A percentile compares a stretch with the other conserved stretches of the same genome.
phyloP scores from a whole-genome alignment of 257 asterid species.

The Salvia miltiorrhiza region DNA sequence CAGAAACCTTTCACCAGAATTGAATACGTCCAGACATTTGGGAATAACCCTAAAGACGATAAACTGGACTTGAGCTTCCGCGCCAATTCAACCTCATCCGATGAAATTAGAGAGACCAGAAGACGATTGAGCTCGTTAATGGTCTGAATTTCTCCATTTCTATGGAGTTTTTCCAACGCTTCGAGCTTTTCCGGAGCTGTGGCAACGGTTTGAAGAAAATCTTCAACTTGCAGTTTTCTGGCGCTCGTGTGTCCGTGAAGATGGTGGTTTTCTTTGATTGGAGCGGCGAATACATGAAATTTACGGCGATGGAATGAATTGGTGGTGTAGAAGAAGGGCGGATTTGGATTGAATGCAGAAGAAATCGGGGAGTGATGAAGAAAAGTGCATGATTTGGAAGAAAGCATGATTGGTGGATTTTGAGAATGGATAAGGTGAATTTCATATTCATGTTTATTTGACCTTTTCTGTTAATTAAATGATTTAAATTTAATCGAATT shows the following conservation, averaged over 20 bases:
- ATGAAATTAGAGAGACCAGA: constrained; percentile 36
- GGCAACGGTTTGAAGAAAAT: constrained; percentile 18
- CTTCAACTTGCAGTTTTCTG: constrained; percentile 24
- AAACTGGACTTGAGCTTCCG: constrained; percentile 36
- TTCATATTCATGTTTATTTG: too few relatives aligned
- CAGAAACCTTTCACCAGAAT: constrained; percentile 45
- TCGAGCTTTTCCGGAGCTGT: constrained; percentile 24
- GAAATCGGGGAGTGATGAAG: constrained; percentile 11
- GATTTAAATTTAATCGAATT: too few relatives aligned
- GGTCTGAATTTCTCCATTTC: constrained; percentile 32
- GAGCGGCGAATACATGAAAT: background rate
- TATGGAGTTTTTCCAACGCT: constrained; percentile 11
- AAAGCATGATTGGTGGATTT: constrained; percentile 16
- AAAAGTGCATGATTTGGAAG: constrained; percentile 20
- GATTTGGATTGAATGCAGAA: background rate
- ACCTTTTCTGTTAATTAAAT: too few relatives aligned
- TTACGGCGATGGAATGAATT: background rate
- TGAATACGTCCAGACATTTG: constrained; percentile 43
- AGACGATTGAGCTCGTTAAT: constrained; percentile 36
- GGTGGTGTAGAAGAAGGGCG: constrained; percentile 15
- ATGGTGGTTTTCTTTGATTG: constrained; percentile 7
- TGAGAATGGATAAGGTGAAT: constrained; percentile 6
- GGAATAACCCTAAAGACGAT: constrained; percentile 30
- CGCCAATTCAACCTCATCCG: constrained; percentile 52
- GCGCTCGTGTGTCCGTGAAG: constrained; percentile 15